A percentile compares a stretch with the other conserved stretches of the same genome.
Conservation (phyloP, 305 asterid genomes). For the Ruellia speciosa region DNA sequence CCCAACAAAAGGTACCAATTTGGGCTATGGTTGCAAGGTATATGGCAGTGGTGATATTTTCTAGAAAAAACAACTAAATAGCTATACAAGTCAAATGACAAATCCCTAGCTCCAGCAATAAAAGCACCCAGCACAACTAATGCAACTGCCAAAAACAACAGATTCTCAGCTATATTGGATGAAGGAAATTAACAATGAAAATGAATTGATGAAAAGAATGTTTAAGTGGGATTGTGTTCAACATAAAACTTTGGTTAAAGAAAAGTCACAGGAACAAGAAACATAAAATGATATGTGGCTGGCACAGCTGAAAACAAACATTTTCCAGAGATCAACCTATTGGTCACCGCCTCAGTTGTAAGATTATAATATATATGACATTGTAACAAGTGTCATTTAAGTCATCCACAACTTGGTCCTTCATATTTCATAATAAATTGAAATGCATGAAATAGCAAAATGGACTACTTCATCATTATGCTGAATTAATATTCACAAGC, state of each 20-base stretch:
- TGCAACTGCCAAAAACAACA: slow-evolving; percentile 47
- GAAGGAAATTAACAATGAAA: neutral
- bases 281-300: too few relatives aligned
- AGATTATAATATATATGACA: too few relatives aligned
- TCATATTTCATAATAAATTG: too few relatives aligned
- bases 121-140: slow-evolving; percentile 85
- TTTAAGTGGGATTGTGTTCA: neutral
- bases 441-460: too few relatives aligned
- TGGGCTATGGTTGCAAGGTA: slow-evolving; percentile 92
- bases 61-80: slow-evolving; percentile 64
- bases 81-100: slow-evolving; percentile 74
- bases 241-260: neutral
- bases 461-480: too few relatives aligned
- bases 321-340: too few relatives aligned
- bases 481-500: too few relatives aligned
- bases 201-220: neutral
- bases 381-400: too few relatives aligned
- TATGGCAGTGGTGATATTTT: slow-evolving; percentile 82
- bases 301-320: too few relatives aligned
- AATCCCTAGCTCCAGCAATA: slow-evolving; percentile 83
- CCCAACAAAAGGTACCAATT: slow-evolving; percentile 46
- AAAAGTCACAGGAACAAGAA: neutral
- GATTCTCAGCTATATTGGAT: slow-evolving; percentile 15
- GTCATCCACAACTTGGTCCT: too few relatives aligned
- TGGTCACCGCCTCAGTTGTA: too few relatives aligned